Conservation (phyloP, 176 grass and related monocot genomes). For the Neostapfia colusana region DNA sequence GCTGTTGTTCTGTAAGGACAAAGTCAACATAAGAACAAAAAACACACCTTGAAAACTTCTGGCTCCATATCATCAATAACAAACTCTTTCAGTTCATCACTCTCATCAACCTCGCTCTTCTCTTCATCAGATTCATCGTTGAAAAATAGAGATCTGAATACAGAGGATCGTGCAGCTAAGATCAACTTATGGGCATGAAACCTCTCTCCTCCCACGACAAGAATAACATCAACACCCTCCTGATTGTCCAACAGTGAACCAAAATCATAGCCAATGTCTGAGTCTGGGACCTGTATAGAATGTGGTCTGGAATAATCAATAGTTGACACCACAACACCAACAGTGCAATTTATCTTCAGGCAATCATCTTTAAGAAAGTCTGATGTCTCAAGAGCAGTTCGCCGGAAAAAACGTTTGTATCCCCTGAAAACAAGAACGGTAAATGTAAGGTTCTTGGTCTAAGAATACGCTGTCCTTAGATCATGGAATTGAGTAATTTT, state of each 20-base stretch:
- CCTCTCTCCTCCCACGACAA: slow-evolving; percentile 74
- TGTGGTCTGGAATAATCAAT: slow-evolving; percentile 70
- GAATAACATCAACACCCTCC: slow-evolving; percentile 81
- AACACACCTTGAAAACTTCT: slow-evolving; percentile 84
- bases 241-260: slow-evolving; percentile 72
- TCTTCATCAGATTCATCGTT: slow-evolving; percentile 46
- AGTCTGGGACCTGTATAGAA: slow-evolving; percentile 73
- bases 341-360: slow-evolving; percentile 95
- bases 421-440: slow-evolving; percentile 62
- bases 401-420: slow-evolving; percentile 88
- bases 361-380: slow-evolving; percentile 93
- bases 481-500: neutral
- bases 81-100: slow-evolving; percentile 50
- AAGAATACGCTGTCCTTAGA: neutral
- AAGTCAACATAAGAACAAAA: slow-evolving; percentile 3
- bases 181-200: slow-evolving; percentile 93
- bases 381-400: slow-evolving; percentile 76
- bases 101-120: slow-evolving; percentile 35
- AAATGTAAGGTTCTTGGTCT: slow-evolving; percentile 17
- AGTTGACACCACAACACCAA: slow-evolving; percentile 84
- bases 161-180: slow-evolving; percentile 68
- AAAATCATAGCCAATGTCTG: slow-evolving; percentile 87
- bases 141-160: slow-evolving; percentile 69
- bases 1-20: slow-evolving; percentile 4
- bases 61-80: slow-evolving; percentile 77